Evolutionary conservation across 2,329 filamentous ascomycete genomes (phyloP).

Genomic region (Sporothrix phasma): DNA sequence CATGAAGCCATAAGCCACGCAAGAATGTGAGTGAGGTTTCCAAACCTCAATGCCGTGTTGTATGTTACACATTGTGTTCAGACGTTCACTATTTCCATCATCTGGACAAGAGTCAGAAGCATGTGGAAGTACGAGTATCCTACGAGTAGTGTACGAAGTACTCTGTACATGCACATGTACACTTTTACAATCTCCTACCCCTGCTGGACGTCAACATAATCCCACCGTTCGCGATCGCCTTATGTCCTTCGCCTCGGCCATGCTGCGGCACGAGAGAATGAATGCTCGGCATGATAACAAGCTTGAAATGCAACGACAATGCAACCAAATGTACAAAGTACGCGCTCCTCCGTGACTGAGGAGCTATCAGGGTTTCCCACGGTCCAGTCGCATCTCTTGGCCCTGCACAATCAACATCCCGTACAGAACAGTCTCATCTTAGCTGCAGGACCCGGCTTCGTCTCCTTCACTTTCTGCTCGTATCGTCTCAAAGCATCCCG

Average conservation of each 20-base stretch:
- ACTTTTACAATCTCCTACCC: too few species aligned
- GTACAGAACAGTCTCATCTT: neutral
- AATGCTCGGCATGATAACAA: neutral
- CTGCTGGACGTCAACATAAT: too few species aligned
- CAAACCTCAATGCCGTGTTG: neutral
- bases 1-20: too few species aligned
- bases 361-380: neutral
- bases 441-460: conserved; percentile 1
- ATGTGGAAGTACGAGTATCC: too few species aligned
- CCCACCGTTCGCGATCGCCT: too few species aligned
- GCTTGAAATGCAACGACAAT: neutral
- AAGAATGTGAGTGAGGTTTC: neutral
- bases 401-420: neutral
- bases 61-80: neutral
- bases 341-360: neutral
- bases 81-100: too few species aligned
- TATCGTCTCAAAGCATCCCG: too few species aligned
- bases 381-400: neutral
- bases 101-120: too few species aligned
- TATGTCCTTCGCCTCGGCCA: too few species aligned
- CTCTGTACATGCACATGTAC: too few species aligned
- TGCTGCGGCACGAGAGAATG: too few species aligned
- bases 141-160: too few species aligned
- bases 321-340: neutral
- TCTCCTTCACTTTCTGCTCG: neutral